Conservation (phyloP, 2,329 filamentous ascomycete genomes). For the Parastagonospora nodorum region DNA sequence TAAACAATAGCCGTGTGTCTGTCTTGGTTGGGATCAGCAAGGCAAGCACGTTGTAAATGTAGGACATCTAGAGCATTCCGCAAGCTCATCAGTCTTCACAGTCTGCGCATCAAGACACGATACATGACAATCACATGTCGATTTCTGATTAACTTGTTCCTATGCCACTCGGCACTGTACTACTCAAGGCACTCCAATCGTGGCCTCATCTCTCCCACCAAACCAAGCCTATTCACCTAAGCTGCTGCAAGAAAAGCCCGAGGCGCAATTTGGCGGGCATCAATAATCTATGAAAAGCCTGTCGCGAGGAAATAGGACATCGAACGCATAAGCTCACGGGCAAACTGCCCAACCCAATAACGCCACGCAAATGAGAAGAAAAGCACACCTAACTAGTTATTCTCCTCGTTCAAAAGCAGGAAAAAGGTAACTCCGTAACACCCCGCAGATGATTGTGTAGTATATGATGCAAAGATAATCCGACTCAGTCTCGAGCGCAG, state of each 20-base stretch:
- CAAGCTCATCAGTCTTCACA: no score
- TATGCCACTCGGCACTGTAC: not conserved
- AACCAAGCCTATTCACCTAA: slow-evolving; percentile 1
- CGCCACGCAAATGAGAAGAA: slow-evolving; percentile 2
- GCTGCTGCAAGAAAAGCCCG: slow-evolving; percentile 8
- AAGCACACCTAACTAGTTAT: not conserved
- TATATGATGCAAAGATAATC: slow-evolving; percentile 4
- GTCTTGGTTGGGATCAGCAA: no score
- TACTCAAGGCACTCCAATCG: slow-evolving; percentile 3
- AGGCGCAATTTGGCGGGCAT: slow-evolving; percentile 23
- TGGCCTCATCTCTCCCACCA: not conserved
- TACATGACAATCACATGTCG: not conserved
- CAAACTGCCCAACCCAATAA: slow-evolving; percentile 2
- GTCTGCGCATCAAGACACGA: no score
- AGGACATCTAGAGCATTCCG: no score
- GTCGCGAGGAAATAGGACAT: not conserved
- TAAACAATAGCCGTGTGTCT: no score
- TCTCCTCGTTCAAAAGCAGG: slow-evolving; percentile 1
- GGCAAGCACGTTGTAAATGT: no score
- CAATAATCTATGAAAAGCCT: not conserved
- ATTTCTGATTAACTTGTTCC: not conserved
- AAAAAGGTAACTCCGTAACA: slow-evolving; percentile 18
- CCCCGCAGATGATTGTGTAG: slow-evolving; percentile 24
- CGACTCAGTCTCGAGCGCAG: slow-evolving; percentile 1
- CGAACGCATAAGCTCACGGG: not conserved